These are phyloP conservation scores for Ophiostoma tasmaniense DNA, from an alignment of 2,329 filamentous ascomycete species.

Conservation along the genomic window DNA sequence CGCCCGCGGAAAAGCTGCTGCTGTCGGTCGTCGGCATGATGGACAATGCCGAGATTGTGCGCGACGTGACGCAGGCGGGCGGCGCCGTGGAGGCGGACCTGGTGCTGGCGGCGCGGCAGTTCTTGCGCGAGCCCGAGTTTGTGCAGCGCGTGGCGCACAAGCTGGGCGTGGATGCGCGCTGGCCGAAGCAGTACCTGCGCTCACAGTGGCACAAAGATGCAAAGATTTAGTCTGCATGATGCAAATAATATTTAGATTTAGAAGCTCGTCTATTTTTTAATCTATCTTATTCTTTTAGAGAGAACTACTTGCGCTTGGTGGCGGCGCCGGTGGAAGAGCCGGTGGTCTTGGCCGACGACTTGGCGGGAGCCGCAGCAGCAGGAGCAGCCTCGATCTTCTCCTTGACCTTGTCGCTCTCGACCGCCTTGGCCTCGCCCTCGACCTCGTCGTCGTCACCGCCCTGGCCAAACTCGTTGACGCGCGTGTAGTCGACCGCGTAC, in stretches of 20 bases:
- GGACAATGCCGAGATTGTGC: conserved; percentile 58
- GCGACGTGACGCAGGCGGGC: conserved; percentile 44
- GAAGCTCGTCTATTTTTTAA: neutral
- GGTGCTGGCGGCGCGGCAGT: conserved; percentile 65
- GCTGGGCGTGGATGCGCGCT: conserved; percentile 60
- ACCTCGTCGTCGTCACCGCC: conserved; percentile 86
- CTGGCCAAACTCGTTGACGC: conserved; percentile 97
- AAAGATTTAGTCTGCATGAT: conserved; percentile 14
- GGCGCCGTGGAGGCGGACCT: conserved; percentile 51
- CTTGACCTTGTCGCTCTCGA: conserved; percentile 24
- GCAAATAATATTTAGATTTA: neutral
- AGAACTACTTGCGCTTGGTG: conserved; percentile 38
- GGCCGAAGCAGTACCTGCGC: conserved; percentile 57
- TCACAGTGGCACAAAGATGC: conserved; percentile 23
- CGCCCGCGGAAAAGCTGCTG: conserved; percentile 43
- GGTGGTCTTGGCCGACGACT: conserved; percentile 26
- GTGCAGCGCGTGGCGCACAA: conserved; percentile 66
- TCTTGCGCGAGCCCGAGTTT: conserved; percentile 74
- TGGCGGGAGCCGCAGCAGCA: conserved; percentile 32
- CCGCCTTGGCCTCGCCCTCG: conserved; percentile 38
- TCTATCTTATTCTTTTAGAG: neutral
- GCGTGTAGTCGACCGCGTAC: conserved; percentile 83
- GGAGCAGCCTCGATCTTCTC: conserved; percentile 23
- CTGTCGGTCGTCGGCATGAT: conserved; percentile 72
- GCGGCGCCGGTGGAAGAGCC: conserved; percentile 40